Base-by-base conservation (phyloP, 2,329 filamentous ascomycete species). In the Ascochyta pisi region DNA sequence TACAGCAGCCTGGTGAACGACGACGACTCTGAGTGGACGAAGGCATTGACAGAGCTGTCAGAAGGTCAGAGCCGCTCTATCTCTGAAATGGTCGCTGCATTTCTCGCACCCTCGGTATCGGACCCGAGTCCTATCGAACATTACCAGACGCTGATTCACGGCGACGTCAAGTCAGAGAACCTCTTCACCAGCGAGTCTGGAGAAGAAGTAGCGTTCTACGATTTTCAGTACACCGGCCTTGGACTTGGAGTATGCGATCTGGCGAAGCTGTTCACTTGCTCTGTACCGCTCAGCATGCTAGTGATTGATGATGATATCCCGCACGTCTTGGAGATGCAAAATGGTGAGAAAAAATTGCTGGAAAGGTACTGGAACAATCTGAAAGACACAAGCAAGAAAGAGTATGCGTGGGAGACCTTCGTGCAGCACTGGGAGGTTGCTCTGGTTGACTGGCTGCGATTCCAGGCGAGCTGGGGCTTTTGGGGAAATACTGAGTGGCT, bases 131-230 rank as follows among this genome's bases (percentile, higher is more conserved):
- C 74, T 0, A 77, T 79, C 1, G 79, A 58, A 9, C 54, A 54
- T 0, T 77, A 77, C 31, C 66, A 88, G 60, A 86, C 86, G 0
- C 79, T 85, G 15, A 84, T 90, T 7, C 87, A 90, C 63, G 87
- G 87, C 7, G 87, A 90, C 53, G 86, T 89, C 47, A 90, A 90
- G 69, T 87, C 84, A 0, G 86, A 89, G 62, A 90, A 90, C 55
- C 78, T 89, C 6, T 89, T 89, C 64, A 84, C 84, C 0, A 85
- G 77, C 0, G 54, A 65, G 0, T 61, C 68, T 0, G 85, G 83
- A 1, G 72, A 82, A 2, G 56, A 75, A 3, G 85, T 86, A 1
- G 86, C 84, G 0, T 87, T 90, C 60, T 89, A 86, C 64, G 88
- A 90, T 67, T 90, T 90, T 52, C 87, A 90, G 62, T 90, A 90